phyloP scores from a whole-genome alignment of 164 flowering plant genomes.

The Paratinospora sagittata region DNA sequence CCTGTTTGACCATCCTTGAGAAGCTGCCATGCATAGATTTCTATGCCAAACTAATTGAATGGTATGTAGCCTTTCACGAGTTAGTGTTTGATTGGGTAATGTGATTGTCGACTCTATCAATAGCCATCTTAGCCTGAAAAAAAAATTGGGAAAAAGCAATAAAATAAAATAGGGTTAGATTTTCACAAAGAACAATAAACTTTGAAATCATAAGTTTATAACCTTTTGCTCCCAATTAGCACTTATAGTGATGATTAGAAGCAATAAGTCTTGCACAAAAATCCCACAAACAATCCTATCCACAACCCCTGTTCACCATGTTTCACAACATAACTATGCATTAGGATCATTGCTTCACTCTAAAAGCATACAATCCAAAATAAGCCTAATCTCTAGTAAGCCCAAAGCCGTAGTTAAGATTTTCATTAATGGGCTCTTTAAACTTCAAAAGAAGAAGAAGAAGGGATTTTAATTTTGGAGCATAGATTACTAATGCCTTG shows the following conservation, averaged over 20 bases:
- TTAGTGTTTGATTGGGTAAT: neutral
- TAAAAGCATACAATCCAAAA: neutral
- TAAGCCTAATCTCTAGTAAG: neutral
- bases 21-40: too few relatives aligned
- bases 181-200: neutral
- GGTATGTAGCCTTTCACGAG: too few relatives aligned
- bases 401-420: neutral
- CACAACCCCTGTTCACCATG: conserved; percentile 61
- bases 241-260: conserved; percentile 34
- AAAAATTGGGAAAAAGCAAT: neutral
- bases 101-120: conserved; percentile 18
- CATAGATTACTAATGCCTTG: neutral
- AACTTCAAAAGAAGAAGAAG: neutral
- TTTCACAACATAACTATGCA: too few relatives aligned
- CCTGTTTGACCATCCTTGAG: too few relatives aligned
- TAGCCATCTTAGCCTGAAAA: conserved; percentile 22
- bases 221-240: conserved; percentile 76
- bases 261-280: conserved; percentile 36
- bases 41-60: too few relatives aligned
- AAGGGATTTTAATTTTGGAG: neutral
- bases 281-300: conserved; percentile 66
- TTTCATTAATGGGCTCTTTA: neutral
- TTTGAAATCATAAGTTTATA: conserved; percentile 4
- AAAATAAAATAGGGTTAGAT: neutral
- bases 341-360: neutral